Conservation (phyloP, 306 rosid species). For the cucumber (Cucumis sativus) region DNA sequence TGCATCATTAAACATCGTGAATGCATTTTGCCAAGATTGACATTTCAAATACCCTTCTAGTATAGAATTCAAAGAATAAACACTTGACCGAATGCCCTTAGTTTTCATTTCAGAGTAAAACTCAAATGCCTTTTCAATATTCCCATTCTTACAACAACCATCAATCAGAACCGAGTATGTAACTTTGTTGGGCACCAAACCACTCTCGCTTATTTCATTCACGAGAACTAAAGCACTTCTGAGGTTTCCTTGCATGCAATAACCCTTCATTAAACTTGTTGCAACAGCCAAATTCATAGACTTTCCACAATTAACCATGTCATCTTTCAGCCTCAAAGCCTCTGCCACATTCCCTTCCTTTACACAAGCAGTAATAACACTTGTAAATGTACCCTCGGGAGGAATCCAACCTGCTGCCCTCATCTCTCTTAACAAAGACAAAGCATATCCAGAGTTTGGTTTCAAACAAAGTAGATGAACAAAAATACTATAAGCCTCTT, state of each 20-base stretch:
- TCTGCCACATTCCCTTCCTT: conserved; percentile 47
- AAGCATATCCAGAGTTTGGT: conserved; percentile 25
- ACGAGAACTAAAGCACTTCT: conserved; percentile 43
- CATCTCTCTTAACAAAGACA: conserved; percentile 44
- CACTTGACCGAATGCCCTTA: conserved; percentile 31
- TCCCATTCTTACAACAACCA: conserved; percentile 42
- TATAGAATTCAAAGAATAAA: conserved; percentile 28
- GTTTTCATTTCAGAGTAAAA: conserved; percentile 50
- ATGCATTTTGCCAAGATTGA: conserved; percentile 32
- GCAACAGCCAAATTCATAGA: conserved; percentile 33
- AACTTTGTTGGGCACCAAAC: conserved; percentile 33
- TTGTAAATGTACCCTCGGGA: conserved; percentile 26
- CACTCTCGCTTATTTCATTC: conserved; percentile 23
- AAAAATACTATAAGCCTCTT: conserved; percentile 32
- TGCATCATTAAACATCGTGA: conserved; percentile 46
- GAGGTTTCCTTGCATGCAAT: conserved; percentile 40
- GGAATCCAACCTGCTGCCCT: conserved; percentile 48
- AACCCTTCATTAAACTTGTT: conserved; percentile 50
- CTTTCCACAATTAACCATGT: conserved; percentile 45
- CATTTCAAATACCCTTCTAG: conserved; percentile 34
- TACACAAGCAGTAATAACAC: conserved; percentile 44
- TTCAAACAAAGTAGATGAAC: conserved; percentile 38
- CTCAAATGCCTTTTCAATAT: conserved; percentile 45
- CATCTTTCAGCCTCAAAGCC: conserved; percentile 53
- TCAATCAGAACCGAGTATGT: conserved; percentile 41